Evolutionary conservation across 352 stramenopile species (phyloP), one percentile per base, ranked within the genome.

Genomic region (Halophytophthora batemanensis): DNA sequence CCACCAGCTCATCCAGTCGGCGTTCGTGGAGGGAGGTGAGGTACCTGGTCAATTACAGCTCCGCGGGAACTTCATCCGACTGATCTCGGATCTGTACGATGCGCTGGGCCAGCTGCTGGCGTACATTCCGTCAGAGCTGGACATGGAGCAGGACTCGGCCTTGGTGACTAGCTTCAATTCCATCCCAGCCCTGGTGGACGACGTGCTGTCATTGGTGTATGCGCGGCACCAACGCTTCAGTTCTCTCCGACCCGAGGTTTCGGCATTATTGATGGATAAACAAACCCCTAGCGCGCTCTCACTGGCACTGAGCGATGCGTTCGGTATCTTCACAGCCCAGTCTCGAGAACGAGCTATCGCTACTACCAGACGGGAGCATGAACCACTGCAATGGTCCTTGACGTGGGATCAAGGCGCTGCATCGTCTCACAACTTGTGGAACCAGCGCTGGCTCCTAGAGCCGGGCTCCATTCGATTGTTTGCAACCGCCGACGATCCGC

Each of bases 161-260:
- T 23, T 68, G 22, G 21, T 22, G 13, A 10, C 13, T 1, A 45
- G 34, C 15, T 18, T 37, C 21, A 35, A 17, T 21, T 19, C 31
- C 18, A 38, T 31, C 5, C 36, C 47, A 2, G 36, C 14, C 13
- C 51, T 70, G 10, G 56, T 71, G 14, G 66, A 71, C 21, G 62
- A 75, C 1, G 58, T 69, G 18, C 51, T 75, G 34, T 61, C 66
- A 2, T 18, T 66, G 11, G 53, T 61, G 11, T 73, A 66, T 17
- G 29, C 4, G 8, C 25, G 59, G 15, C 44, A 65, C 15, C n/a
- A 17, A 7, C 40, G 18, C 14, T 58, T 69, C 18, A 11, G 38
- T 38, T 7, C n/a, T 12, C 15, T 66, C 34, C 55, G 59, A 21
- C 18, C n/a, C 1, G 42, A 50, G 12, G 19, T 61, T 1, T 61